Evolutionary conservation across 73 alveolate species (phyloP).

Genomic region (Tetrahymena malaccensis): DNA sequence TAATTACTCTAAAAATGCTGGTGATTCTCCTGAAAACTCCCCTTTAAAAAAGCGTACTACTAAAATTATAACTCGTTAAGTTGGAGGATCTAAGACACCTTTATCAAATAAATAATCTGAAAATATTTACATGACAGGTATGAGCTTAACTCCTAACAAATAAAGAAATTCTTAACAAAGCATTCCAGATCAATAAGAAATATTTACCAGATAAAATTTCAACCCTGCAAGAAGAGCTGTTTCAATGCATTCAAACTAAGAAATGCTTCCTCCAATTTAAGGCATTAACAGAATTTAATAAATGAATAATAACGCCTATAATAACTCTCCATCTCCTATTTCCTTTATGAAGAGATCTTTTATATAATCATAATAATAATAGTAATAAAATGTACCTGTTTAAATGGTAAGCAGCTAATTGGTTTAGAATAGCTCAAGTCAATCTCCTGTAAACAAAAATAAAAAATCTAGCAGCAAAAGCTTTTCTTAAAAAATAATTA

Average conservation of each 20-base stretch:
- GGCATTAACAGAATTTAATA: background rate
- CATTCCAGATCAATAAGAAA: background rate
- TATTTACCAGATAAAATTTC: background rate
- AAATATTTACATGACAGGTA: background rate
- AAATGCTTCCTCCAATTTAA: background rate
- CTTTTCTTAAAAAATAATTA: background rate
- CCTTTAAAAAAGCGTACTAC: background rate
- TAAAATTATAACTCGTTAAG: background rate
- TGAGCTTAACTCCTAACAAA: background rate
- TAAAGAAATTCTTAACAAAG: background rate
- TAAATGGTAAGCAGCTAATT: background rate
- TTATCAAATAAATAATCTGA: background rate
- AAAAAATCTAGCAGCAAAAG: background rate
- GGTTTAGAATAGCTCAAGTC: background rate
- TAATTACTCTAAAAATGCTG: background rate
- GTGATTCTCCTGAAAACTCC: background rate
- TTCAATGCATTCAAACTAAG: background rate
- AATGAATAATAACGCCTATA: background rate
- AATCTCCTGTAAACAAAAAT: background rate
- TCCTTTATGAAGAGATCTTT: background rate
- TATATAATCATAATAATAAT: background rate
- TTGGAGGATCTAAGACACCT: background rate
- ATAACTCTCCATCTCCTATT: background rate
- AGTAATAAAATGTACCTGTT: background rate
- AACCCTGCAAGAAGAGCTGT: background rate